A percentile compares a stretch with the other conserved stretches of the same genome.
Conservation (phyloP, 2,329 filamentous ascomycete genomes). For the Colletotrichum aenigma region DNA sequence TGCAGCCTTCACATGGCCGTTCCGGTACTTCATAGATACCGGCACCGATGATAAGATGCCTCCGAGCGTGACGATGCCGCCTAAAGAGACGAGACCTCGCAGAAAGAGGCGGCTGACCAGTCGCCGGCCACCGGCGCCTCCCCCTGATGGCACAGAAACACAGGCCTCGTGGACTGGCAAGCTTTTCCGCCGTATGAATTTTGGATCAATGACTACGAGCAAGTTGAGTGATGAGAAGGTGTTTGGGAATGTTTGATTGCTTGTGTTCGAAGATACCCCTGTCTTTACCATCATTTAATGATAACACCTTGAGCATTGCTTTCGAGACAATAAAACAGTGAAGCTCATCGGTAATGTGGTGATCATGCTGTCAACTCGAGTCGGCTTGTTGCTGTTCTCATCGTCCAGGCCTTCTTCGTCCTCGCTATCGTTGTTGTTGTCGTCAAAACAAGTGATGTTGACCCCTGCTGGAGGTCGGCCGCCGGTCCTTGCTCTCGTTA, state of each 20-base stretch:
- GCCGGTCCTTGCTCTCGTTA: not conserved
- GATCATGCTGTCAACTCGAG: not conserved
- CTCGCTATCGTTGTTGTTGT: not conserved
- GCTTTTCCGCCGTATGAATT: not conserved
- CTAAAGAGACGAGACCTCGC: slow-evolving; percentile 4
- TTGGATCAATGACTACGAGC: not conserved
- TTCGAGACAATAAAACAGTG: not conserved
- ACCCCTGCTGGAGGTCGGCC: not conserved
- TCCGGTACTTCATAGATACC: not conserved
- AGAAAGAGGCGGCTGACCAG: slow-evolving; percentile 19
- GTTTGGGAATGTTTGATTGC: not conserved
- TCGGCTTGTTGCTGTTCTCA: not conserved
- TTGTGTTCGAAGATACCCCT: not conserved
- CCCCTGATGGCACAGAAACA: not conserved
- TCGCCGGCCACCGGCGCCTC: not conserved
- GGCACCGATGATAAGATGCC: not conserved
- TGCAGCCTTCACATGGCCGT: not conserved
- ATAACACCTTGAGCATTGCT: not conserved
- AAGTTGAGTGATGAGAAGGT: not conserved
- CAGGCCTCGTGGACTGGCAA: not conserved
- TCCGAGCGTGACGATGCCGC: not conserved
- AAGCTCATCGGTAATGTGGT: not conserved
- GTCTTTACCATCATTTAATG: not conserved
- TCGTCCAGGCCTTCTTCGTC: not conserved
- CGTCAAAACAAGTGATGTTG: not conserved